These are phyloP conservation scores for Penicillium sp. DNA, from an alignment of 2,329 filamentous ascomycete genomes.

Conservation along the genomic window DNA sequence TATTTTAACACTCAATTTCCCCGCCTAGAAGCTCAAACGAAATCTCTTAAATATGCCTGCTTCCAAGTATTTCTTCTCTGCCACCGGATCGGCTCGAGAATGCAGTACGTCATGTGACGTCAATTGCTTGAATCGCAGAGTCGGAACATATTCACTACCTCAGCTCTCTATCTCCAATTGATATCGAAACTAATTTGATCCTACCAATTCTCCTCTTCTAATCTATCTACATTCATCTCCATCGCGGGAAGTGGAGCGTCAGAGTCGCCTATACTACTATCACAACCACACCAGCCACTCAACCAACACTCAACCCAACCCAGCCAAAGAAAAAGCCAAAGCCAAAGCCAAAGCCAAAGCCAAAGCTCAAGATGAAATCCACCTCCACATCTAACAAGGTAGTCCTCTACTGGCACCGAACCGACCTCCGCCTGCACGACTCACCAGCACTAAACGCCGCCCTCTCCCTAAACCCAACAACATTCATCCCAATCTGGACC, in stretches of 20 bases:
- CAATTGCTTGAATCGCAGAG: background rate
- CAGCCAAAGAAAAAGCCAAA: background rate
- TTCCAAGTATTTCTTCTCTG: background rate
- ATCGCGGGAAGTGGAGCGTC: too few relatives aligned
- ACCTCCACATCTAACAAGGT: constrained; percentile 14
- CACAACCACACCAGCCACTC: too few relatives aligned
- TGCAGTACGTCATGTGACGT: constrained; percentile 5
- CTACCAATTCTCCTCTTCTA: too few relatives aligned
- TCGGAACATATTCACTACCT: background rate
- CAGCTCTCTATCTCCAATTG: background rate
- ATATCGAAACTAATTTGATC: background rate
- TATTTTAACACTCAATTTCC: background rate
- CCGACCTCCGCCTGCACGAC: constrained; percentile 77
- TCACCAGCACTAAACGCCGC: constrained; percentile 75
- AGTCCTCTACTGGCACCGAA: constrained; percentile 79
- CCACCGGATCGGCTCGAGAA: background rate
- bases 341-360: background rate
- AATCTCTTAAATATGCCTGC: background rate
- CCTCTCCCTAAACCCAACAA: constrained; percentile 68
- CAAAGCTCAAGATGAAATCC: constrained; percentile 11
- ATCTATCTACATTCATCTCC: too few relatives aligned
- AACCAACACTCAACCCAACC: background rate
- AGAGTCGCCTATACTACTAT: too few relatives aligned
- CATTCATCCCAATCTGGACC: constrained; percentile 75
- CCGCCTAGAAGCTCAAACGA: background rate